Percentiles rank a stretch among this genome's conserved stretches.
These are phyloP conservation scores for Chrysopogon serrulatus DNA, from an alignment of 176 grass and related monocot species.

Conservation along the genomic window DNA sequence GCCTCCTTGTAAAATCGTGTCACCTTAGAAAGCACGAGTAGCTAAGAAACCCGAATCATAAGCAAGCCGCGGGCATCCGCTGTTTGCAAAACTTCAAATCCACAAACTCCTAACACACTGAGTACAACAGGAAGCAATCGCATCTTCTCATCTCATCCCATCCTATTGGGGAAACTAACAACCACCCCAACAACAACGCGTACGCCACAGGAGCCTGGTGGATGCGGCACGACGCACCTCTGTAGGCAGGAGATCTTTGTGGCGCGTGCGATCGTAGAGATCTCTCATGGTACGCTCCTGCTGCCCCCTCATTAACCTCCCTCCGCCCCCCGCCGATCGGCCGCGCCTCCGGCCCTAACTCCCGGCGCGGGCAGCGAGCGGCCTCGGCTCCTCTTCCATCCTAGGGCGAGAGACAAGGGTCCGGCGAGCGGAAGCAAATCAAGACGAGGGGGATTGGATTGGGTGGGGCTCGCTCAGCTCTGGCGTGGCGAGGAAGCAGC, in stretches of 20 bases:
- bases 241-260: constrained; percentile 2
- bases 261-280: constrained; percentile 51
- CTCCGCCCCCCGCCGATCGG: constrained; percentile 35
- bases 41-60: background rate
- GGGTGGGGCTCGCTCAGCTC: background rate
- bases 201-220: too few species aligned
- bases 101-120: background rate
- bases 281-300: constrained; percentile 45
- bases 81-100: background rate
- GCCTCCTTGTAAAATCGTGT: background rate
- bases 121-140: background rate
- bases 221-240: constrained; percentile 30
- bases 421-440: background rate
- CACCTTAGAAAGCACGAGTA: background rate
- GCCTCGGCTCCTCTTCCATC: constrained; percentile 21
- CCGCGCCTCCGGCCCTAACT: constrained; percentile 12
- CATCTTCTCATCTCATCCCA: background rate
- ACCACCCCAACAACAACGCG: background rate
- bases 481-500: constrained; percentile 39
- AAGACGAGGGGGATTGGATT: background rate
- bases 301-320: constrained; percentile 34
- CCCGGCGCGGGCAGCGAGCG: background rate
- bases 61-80: background rate
- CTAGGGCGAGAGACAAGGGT: background rate
- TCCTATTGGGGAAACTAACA: background rate